A percentile compares a stretch with the other conserved stretches of the same genome.
phyloP scores from a whole-genome alignment of 192 early-diverging fungal species.

The Obelidium mucronatum region DNA sequence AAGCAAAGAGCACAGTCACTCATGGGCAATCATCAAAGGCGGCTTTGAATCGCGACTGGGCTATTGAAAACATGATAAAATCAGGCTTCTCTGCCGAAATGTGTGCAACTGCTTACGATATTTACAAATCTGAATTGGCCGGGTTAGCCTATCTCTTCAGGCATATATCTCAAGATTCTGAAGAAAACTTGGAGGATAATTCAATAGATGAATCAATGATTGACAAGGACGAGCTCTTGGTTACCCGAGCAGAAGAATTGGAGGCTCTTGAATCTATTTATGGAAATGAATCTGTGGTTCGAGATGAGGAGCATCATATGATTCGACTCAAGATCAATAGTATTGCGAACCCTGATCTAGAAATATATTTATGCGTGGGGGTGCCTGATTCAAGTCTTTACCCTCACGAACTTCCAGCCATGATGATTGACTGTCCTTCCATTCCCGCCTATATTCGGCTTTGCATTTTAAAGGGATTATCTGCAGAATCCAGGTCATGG shows the following conservation, averaged over 20 bases:
- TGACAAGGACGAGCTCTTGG: slow-evolving; percentile 60
- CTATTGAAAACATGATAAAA: slow-evolving; percentile 62
- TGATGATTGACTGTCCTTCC: slow-evolving; percentile 69
- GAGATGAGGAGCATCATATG: slow-evolving; percentile 22
- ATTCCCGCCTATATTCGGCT: slow-evolving; percentile 74
- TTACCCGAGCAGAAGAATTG: slow-evolving; percentile 66
- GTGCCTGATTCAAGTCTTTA: slow-evolving; percentile 67
- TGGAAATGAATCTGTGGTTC: slow-evolving; percentile 34
- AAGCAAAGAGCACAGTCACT: not conserved
- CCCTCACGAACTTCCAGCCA: slow-evolving; percentile 67
- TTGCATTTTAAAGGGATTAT: slow-evolving; percentile 39
- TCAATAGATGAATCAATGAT: slow-evolving; percentile 47
- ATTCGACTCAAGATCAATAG: slow-evolving; percentile 22
- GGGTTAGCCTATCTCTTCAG: slow-evolving; percentile 63
- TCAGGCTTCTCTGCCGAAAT: slow-evolving; percentile 65
- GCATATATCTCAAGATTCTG: slow-evolving; percentile 46
- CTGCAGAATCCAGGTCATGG: slow-evolving; percentile 18
- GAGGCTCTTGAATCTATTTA: slow-evolving; percentile 74
- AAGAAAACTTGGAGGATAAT: slow-evolving; percentile 36
- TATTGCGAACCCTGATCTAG: slow-evolving; percentile 41
- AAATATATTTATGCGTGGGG: slow-evolving; percentile 65
- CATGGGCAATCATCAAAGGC: not conserved
- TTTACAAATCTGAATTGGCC: slow-evolving; percentile 49
- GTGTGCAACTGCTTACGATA: slow-evolving; percentile 57
- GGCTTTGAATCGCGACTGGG: slow-evolving; percentile 66